Evolutionary conservation across 352 stramenopile species (phyloP).

Genomic region (Phytophthora rubi): DNA sequence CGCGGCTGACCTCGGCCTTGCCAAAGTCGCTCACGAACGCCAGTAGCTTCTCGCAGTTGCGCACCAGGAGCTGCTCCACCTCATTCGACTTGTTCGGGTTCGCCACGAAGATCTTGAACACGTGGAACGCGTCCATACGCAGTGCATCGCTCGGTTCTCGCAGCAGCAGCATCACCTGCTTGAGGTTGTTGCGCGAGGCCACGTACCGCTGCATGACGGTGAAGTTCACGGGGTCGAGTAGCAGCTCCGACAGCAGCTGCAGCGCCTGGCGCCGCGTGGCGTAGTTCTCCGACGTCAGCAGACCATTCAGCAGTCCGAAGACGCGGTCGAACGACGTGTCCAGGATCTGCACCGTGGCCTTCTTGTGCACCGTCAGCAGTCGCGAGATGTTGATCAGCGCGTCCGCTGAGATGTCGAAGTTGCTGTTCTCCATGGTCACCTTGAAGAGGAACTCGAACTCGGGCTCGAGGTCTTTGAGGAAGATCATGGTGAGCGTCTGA

Average conservation of each 20-base stretch:
- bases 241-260: slow-evolving; percentile 74
- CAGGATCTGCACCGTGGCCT: slow-evolving; percentile 53
- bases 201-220: slow-evolving; percentile 83
- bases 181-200: slow-evolving; percentile 70
- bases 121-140: slow-evolving; percentile 85
- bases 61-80: slow-evolving; percentile 73
- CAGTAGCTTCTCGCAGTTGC: slow-evolving; percentile 81
- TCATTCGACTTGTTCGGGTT: slow-evolving; percentile 84
- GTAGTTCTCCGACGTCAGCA: slow-evolving; percentile 75
- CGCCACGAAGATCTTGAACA: slow-evolving; percentile 91
- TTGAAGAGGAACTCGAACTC: slow-evolving; percentile 77
- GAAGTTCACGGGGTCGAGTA: slow-evolving; percentile 81
- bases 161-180: slow-evolving; percentile 77
- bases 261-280: slow-evolving; percentile 76
- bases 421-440: slow-evolving; percentile 76
- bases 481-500: slow-evolving; percentile 61
- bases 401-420: slow-evolving; percentile 88
- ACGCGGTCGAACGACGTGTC: slow-evolving; percentile 70
- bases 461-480: slow-evolving; percentile 59
- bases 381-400: slow-evolving; percentile 83
- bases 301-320: slow-evolving; percentile 67
- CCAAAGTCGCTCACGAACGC: slow-evolving; percentile 81
- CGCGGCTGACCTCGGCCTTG: slow-evolving; percentile 71
- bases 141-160: slow-evolving; percentile 78
- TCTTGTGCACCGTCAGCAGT: slow-evolving; percentile 72